Conservation (phyloP, 2,329 filamentous ascomycete species). For the Grosmannia serpens region DNA sequence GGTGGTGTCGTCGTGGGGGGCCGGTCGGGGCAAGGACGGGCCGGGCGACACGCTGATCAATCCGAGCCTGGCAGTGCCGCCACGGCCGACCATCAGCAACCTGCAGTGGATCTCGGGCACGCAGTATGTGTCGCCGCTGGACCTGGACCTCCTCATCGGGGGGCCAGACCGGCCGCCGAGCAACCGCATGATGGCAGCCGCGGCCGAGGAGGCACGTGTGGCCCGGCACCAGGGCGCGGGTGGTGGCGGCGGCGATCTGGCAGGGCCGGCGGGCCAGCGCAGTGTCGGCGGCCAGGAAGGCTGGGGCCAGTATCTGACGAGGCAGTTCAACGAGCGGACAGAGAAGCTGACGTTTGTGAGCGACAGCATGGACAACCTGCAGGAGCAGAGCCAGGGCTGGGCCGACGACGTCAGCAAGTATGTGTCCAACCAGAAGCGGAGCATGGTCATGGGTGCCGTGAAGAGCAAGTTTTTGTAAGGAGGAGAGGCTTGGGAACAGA, state of each 20-base stretch:
- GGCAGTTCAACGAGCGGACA: conserved; percentile 81
- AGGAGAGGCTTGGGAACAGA: neutral
- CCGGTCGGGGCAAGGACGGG: conserved; percentile 48
- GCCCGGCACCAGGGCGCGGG: conserved; percentile 25
- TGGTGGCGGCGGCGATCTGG: conserved; percentile 19
- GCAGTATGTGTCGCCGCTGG: conserved; percentile 74
- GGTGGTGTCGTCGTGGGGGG: conserved; percentile 73
- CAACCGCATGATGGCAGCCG: conserved; percentile 76
- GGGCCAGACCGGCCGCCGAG: conserved; percentile 79
- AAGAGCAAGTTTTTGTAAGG: conserved; percentile 41
- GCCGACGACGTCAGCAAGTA: conserved; percentile 82
- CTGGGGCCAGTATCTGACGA: conserved; percentile 69
- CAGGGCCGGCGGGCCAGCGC: conserved; percentile 10
- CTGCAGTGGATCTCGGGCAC: conserved; percentile 95
- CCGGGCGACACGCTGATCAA: conserved; percentile 69
- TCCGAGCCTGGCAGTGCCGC: conserved; percentile 57
- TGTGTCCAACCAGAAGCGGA: conserved; percentile 77
- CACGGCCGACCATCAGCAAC: conserved; percentile 86
- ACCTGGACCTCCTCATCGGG: conserved; percentile 84
- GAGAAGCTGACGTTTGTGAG: conserved; percentile 75
- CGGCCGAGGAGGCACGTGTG: conserved; percentile 60
- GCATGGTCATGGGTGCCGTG: conserved; percentile 60
- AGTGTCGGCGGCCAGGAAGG: conserved; percentile 38
- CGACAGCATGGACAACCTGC: conserved; percentile 73
- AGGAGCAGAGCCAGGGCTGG: conserved; percentile 72